Evolutionary conservation across 1,284 basidiomycete species (phyloP), one percentile per base, ranked within the genome.

Genomic region (Puccinia polysora): DNA sequence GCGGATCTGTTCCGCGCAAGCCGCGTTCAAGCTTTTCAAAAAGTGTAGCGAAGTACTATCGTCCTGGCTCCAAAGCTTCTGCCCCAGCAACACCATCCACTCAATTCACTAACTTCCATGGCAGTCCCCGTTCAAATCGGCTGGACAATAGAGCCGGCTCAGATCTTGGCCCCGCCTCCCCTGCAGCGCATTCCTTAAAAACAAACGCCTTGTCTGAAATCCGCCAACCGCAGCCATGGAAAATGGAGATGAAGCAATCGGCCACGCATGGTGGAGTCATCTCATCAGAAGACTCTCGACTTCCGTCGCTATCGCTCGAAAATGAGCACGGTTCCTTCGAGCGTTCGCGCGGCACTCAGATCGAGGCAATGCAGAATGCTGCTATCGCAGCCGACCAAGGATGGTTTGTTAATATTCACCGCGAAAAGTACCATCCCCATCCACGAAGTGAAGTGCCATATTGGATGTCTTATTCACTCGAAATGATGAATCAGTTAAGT

Each of bases 401-500:
- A 55, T 69, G 65, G 56, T 69, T 69, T 45, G 6, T 14, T 28
- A 49, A 47, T n/a, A 32, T 47, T n/a, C 23, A 28, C 7, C 55
- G 55, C 15, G 55, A 69, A 60, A 69, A 28, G 30, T 59, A 60
- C 28, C 65, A 69, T 50, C 65, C 65, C 5, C 32, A 34, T 59
- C 15, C 25, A 30, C 28, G 50, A 23, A 59, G 32, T 69, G 40
- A 59, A 32, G 40, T 69, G 30, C 65, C 65, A 59, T 69, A 69
- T 60, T 69, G 43, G 55, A 34, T 69, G 40, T 69, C 65, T 28
- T 69, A 69, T 18, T 36, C 45, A 47, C 55, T 55, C 8, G 28
- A 69, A 36, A 40, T 69, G 15, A 59, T 59, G 38, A 28, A 69
- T 38, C 14, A 69, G 65, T 69, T 69, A 45, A 69, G 65, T 69